Percentiles rank a stretch among this genome's conserved stretches.
These are phyloP conservation scores for Pseudoturritis turrita DNA, from an alignment of 345 rosid genomes.

Conservation along the genomic window DNA sequence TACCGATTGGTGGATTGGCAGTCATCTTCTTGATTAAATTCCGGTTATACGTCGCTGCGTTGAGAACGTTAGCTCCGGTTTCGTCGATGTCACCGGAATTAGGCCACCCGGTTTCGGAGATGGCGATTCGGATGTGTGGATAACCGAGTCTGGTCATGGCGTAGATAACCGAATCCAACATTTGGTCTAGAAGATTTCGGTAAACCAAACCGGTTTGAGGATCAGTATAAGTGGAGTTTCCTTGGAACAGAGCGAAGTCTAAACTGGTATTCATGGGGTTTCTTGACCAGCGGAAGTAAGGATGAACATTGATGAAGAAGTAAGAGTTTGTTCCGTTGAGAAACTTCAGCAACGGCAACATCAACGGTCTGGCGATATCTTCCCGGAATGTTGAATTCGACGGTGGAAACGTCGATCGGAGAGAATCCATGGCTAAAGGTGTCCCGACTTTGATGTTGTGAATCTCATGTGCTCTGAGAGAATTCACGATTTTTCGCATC, in stretches of 20 bases:
- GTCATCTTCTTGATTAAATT: conserved; percentile 53
- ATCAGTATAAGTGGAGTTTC: conserved; percentile 47
- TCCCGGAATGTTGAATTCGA: conserved; percentile 56
- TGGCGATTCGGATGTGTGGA: conserved; percentile 39
- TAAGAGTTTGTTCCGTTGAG: conserved; percentile 61
- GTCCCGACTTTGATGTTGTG: conserved; percentile 68
- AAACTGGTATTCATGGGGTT: conserved; percentile 37
- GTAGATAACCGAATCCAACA: conserved; percentile 60
- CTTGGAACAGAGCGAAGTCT: conserved; percentile 48
- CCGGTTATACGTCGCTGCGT: conserved; percentile 77
- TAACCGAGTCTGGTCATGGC: conserved; percentile 65
- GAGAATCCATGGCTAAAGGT: conserved; percentile 63
- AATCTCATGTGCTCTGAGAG: conserved; percentile 40
- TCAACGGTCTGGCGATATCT: conserved; percentile 43
- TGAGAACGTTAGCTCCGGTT: conserved; percentile 57
- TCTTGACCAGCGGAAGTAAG: conserved; percentile 70
- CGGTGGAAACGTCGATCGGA: conserved; percentile 61
- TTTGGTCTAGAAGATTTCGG: conserved; percentile 70
- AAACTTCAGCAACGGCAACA: conserved; percentile 55
- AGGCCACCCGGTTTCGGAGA: conserved; percentile 94
- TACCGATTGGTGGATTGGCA: conserved; percentile 46
- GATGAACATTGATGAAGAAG: conserved; percentile 73
- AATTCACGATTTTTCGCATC: conserved; percentile 47
- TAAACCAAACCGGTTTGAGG: conserved; percentile 50
- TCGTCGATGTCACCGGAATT: conserved; percentile 63